Base-by-base conservation (phyloP, 495 filamentous ascomycete genomes). In the Penicillium canescens region DNA sequence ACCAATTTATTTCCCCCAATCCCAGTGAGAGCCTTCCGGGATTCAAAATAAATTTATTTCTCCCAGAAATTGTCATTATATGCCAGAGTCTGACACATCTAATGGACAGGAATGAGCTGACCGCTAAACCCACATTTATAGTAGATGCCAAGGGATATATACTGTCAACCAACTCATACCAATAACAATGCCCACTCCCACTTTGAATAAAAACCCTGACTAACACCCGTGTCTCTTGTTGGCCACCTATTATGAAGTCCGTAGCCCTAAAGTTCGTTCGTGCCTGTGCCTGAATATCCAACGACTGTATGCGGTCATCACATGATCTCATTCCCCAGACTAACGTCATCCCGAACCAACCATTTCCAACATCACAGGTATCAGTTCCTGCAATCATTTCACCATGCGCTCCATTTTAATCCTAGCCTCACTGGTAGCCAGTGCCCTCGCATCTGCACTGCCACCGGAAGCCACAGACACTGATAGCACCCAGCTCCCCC, bases 401-500 rank as follows among this genome's bases (percentile, higher is more conserved):
- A 55, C 3, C 45, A 49, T 57, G 56, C 57, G 45, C 39, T 31
- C 55, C 20, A 36, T 65, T 20, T 43, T 42, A 26, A 42, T 62
- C 11, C 31, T 63, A 35, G 54, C 59, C 11, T 16, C 53, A 14
- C 40, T 70, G 13, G 45, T 52, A 28, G 43, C 62, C 3, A 42
- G 43, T 3, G 54, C 57, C 9, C 21, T 65, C 40, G 52, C 65
- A 14, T 43, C 55, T 24, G 49, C 57, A 37, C 45, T 66, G 42
- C 56, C 57, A 31, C 24, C 42, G n/a, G 33, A 52, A 23, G 37
- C 38, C 11, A 9, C 50, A 44, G 21, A 36, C n/a, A 5, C 31
- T 13, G 34, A 58, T 44, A 33, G 40, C 33, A 60, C 56, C 48
- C 89, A 89, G 5, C 80, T 95, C 33, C 94, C 94, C 0, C 76